Percentiles rank a stretch among this genome's conserved stretches.
Evolutionary conservation across 169 alveolate species (phyloP).

Genomic region (Eimeria maxima): DNA sequence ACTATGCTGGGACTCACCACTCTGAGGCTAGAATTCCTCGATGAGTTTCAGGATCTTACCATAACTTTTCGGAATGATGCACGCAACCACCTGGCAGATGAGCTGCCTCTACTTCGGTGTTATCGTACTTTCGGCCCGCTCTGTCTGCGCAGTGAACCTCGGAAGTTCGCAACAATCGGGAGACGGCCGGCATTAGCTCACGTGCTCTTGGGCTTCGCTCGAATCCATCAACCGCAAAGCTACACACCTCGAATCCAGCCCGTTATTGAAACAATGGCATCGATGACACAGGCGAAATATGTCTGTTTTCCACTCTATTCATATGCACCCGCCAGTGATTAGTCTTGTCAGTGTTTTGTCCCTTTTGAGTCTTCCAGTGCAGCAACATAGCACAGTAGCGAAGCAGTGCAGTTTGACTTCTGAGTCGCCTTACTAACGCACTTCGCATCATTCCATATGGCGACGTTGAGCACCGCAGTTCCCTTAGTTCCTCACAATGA

Average conservation of each 20-base stretch:
- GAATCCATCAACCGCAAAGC: background rate
- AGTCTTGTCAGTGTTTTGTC: background rate
- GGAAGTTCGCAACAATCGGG: background rate
- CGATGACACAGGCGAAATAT: background rate
- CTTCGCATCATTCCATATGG: background rate
- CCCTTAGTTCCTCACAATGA: background rate
- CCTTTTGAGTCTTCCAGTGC: background rate
- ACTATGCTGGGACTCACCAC: background rate
- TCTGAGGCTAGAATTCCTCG: background rate
- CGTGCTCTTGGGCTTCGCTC: background rate
- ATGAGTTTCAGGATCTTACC: background rate
- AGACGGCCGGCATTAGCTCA: background rate
- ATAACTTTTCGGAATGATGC: background rate
- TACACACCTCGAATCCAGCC: background rate
- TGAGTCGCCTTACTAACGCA: background rate
- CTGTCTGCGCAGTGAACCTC: background rate
- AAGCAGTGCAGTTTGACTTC: background rate
- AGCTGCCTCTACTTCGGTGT: background rate
- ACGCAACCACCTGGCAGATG: conserved; percentile 1
- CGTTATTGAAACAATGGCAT: background rate
- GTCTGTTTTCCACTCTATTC: background rate
- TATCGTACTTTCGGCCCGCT: background rate
- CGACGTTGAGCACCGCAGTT: background rate
- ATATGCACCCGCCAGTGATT: background rate
- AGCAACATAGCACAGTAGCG: background rate